A percentile compares a stretch with the other conserved stretches of the same genome.
Conservation (phyloP, 2,329 filamentous ascomycete genomes). For the Talaromyces verruculosus region DNA sequence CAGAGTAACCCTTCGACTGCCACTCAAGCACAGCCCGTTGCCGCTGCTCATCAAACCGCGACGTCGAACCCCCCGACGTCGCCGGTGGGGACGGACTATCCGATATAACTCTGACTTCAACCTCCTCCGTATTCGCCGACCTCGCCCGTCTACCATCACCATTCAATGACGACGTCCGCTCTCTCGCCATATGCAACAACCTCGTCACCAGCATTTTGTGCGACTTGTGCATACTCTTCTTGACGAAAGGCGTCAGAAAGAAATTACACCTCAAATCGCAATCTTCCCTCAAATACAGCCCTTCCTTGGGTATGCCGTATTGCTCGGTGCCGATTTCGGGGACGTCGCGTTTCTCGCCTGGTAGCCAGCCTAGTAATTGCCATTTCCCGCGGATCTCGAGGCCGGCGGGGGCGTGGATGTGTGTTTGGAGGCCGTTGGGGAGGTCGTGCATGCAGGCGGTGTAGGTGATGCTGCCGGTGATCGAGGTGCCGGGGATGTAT, state of each 20-base stretch:
- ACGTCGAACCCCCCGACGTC: not conserved
- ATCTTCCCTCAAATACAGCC: conserved; percentile 77
- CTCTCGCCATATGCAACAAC: conserved; percentile 52
- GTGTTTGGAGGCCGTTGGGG: conserved; percentile 71
- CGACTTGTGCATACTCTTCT: conserved; percentile 75
- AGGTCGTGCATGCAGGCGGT: conserved; percentile 77
- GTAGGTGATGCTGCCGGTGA: conserved; percentile 68
- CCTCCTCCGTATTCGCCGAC: not conserved
- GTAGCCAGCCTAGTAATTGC: conserved; percentile 70
- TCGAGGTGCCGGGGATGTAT: conserved; percentile 66
- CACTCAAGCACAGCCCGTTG: conserved; percentile 16
- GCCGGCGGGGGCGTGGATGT: conserved; percentile 79
- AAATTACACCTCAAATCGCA: conserved; percentile 79
- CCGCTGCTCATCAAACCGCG: conserved; percentile 15
- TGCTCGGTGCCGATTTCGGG: conserved; percentile 65
- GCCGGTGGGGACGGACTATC: not conserved
- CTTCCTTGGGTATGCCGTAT: conserved; percentile 56
- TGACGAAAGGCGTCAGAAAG: conserved; percentile 71
- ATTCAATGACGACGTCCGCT: conserved; percentile 22
- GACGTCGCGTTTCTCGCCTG: conserved; percentile 66
- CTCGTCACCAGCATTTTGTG: conserved; percentile 67
- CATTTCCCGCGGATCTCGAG: conserved; percentile 76
- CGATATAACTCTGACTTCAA: not conserved
- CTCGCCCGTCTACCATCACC: not conserved
- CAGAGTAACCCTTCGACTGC: conserved; percentile 18